Evolutionary conservation across 176 grass and related monocot genomes (phyloP).

Genomic region (Paspalum notatum): DNA sequence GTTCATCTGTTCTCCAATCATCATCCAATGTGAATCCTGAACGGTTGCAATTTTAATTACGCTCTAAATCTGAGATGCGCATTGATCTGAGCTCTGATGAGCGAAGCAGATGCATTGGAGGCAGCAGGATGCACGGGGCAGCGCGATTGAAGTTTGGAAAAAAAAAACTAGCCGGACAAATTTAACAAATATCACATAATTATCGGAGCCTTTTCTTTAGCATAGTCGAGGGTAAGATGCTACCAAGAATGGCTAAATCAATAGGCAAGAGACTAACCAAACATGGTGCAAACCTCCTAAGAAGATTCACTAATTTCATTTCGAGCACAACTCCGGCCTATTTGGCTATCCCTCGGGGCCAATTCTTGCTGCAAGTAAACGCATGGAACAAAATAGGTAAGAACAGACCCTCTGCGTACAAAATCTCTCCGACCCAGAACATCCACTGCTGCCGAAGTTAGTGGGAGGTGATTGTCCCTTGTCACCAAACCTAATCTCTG

Average conservation of each 20-base stretch:
- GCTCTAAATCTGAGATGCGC: background rate
- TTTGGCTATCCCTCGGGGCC: background rate
- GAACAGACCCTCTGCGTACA: background rate
- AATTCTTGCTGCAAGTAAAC: conserved; percentile 4
- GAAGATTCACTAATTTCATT: background rate
- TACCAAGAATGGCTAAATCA: background rate
- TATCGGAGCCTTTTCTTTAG: background rate
- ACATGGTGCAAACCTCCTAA: background rate
- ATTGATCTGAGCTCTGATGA: background rate
- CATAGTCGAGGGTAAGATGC: background rate
- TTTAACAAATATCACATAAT: background rate
- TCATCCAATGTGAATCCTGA: background rate
- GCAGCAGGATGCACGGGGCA: background rate
- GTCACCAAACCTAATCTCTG: conserved; percentile 16
- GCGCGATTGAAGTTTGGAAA: background rate
- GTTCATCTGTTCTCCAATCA: background rate
- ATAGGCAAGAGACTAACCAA: background rate
- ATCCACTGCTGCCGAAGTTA: background rate
- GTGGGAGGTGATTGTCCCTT: conserved; percentile 5
- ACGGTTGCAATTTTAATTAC: background rate
- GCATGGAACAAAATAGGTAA: conserved; percentile 16
- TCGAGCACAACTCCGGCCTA: background rate
- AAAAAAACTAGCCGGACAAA: background rate
- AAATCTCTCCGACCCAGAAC: background rate
- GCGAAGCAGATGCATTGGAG: background rate